phyloP scores from a whole-genome alignment of 352 stramenopile genomes.

The Blastocystis sp. region DNA sequence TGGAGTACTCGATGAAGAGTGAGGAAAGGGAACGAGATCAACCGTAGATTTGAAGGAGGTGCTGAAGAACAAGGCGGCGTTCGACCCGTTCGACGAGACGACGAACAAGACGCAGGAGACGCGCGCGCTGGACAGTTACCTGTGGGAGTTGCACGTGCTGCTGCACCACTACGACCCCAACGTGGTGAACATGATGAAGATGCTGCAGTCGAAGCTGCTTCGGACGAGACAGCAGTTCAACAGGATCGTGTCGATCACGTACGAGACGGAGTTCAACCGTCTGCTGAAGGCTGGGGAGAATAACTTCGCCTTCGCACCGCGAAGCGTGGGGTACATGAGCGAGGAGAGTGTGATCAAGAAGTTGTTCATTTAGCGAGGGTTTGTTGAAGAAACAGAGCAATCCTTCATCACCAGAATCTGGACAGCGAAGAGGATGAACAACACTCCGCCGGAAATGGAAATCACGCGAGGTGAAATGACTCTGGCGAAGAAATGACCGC shows the following conservation, averaged over 20 bases:
- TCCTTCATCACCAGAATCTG: conserved; percentile 76
- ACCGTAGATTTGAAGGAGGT: conserved; percentile 79
- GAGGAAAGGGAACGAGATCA: conserved; percentile 81
- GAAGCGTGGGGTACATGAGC: neutral
- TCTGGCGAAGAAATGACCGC: conserved; percentile 85
- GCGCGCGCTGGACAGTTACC: conserved; percentile 84
- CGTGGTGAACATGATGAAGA: conserved; percentile 81
- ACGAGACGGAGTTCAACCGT: conserved; percentile 44
- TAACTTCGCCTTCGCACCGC: neutral
- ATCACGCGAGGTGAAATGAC: conserved; percentile 85
- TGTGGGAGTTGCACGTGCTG: conserved; percentile 87
- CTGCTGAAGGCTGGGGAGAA: conserved; percentile 15
- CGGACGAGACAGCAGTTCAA: conserved; percentile 50
- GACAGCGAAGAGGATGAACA: conserved; percentile 85
- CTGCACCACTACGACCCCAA: conserved; percentile 86
- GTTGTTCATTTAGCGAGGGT: conserved; percentile 53
- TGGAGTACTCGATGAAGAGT: conserved; percentile 76
- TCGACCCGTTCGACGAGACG: conserved; percentile 84
- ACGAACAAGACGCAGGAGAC: conserved; percentile 81
- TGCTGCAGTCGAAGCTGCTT: conserved; percentile 77
- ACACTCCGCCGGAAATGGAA: conserved; percentile 81
- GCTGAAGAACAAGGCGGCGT: conserved; percentile 81
- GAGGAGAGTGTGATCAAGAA: neutral
- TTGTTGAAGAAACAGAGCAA: conserved; percentile 35
- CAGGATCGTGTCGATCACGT: conserved; percentile 38